Evolutionary conservation across 352 stramenopile species (phyloP), one percentile per base, ranked within the genome.

Genomic region (Phytophthora agathidicida): DNA sequence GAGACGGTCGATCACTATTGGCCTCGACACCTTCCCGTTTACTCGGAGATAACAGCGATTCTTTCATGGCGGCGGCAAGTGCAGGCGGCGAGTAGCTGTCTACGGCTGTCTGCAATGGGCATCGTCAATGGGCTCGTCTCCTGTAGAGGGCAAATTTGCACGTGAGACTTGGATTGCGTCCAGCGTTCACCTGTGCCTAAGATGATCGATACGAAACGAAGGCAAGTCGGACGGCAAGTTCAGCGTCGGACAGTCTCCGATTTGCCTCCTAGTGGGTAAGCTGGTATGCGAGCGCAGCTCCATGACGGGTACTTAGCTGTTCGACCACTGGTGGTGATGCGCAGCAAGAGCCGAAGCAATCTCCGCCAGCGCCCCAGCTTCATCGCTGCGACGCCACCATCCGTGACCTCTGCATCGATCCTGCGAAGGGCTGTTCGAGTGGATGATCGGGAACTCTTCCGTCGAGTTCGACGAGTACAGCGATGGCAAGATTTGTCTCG

Each of bases 381-480:
- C 53, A 65, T 26, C 7, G 24, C 32, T 4, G 31, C 39, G 22
- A 56, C 33, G 9, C 44, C 50, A 6, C 51, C 60, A 8, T 49
- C 39, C 7, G 19, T 41, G 13, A 22, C n/a, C 22, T 23, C 41
- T 1, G 16, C 24, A 7, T 36, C 36, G 22, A 36, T 19, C 14
- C 28, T 53, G 4, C 45, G 48, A 13, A 54, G 55, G 20, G 36
- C 45, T 10, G 56, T 71, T 28, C 43, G 44, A 22, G 38, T 62
- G 9, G 28, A 70, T 41, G 66, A 75, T 41, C 47, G 55, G 19
- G 56, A 71, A 31, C 45, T 71, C 30, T 70, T 71, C 36, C 56
- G 66, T 16, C 66, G 66, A 19, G 37, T 46, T 45, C 60, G 50
- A 41, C 61, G 66, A 24, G 50, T 71, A 11, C 61, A 62, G 20